Percentiles rank a stretch among this genome's conserved stretches.
phyloP scores from a whole-genome alignment of 192 early-diverging fungal species.

The Coemansia sp. region DNA sequence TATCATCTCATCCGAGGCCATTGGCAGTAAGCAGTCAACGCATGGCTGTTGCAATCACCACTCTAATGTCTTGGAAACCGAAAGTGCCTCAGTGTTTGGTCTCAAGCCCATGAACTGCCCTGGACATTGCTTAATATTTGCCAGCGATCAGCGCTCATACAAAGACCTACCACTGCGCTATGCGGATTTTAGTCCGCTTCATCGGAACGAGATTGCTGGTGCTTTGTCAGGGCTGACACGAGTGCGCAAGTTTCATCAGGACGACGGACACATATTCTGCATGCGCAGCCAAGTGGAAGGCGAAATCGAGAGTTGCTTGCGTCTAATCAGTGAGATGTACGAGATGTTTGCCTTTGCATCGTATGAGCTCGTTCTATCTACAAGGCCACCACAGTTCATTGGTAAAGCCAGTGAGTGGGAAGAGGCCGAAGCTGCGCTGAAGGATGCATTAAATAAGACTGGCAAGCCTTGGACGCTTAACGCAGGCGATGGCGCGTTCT shows the following conservation, averaged over 20 bases:
- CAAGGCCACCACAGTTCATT: constrained; percentile 74
- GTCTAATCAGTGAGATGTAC: constrained; percentile 79
- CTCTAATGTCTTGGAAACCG: neutral
- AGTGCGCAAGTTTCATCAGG: constrained; percentile 94
- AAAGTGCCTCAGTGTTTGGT: constrained; percentile 65
- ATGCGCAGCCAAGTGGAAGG: constrained; percentile 69
- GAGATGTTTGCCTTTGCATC: constrained; percentile 71
- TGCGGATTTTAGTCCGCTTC: constrained; percentile 92
- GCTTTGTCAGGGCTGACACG: constrained; percentile 87
- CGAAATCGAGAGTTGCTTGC: constrained; percentile 79
- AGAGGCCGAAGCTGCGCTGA: constrained; percentile 72
- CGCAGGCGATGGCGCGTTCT: constrained; percentile 90
- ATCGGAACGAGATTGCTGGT: constrained; percentile 90
- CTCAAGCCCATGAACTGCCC: constrained; percentile 99
- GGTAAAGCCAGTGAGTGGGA: constrained; percentile 77
- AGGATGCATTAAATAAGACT: constrained; percentile 63
- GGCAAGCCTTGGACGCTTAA: constrained; percentile 69
- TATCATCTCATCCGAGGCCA: constrained; percentile 32
- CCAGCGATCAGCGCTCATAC: constrained; percentile 75
- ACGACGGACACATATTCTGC: constrained; percentile 97
- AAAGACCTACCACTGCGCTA: constrained; percentile 84
- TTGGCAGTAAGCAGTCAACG: neutral
- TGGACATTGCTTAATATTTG: constrained; percentile 91
- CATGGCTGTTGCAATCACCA: constrained; percentile 40
- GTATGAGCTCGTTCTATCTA: constrained; percentile 80